Evolutionary conservation across 2,329 filamentous ascomycete species (phyloP), one percentile per base, ranked within the genome.

Genomic region (Clonostachys rhizophaga): DNA sequence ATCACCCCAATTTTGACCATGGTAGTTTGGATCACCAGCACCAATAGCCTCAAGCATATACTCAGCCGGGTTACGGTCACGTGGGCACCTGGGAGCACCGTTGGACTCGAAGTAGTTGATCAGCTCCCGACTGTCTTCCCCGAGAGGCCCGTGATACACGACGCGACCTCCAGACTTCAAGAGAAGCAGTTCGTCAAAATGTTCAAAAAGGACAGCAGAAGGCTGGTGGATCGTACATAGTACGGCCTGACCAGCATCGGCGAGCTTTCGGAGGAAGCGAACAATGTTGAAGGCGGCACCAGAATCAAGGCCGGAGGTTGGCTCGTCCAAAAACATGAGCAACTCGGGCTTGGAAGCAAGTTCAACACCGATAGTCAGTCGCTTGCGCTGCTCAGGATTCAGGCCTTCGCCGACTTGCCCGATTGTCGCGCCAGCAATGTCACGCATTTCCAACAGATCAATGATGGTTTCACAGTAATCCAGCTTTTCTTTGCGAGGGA

Each of bases 401-500:
- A 86, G 66, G 2, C 84, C 84, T 37, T 75, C 70, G 5, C 82
- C 81, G 1, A 75, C 65, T 1, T 66, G 66, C 18, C 84, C 84
- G 6, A 88, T 82, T 0, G 76, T 78, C 2, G 84, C 84, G 6
- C 82, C 81, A 2, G 83, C 83, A 40, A 87, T 80, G 5, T 78
- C 70, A n/a, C 76, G 69, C 76, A 89, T 84, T 56, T 89, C 84
- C 1, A 89, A 66, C 0, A 89, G 67, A 43, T 83, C 76, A n/a
- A 86, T 81, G 42, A 89, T 79, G 8, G 75, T 82, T 57, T 88
- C 83, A 47, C 80, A 83, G 50, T 87, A 87, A 1, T 74, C 79
- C 43, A 84, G 77, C 60, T 88, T 89, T 49, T 88, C 84, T 41
- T 78, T 55, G 1, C 70, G 58, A 0, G 83, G 62, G 0, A 82